A percentile compares a stretch with the other conserved stretches of the same genome.
These are phyloP conservation scores for Priceomyces fermenticarens DNA, from an alignment of 805 yeast genomes.

Conservation along the genomic window DNA sequence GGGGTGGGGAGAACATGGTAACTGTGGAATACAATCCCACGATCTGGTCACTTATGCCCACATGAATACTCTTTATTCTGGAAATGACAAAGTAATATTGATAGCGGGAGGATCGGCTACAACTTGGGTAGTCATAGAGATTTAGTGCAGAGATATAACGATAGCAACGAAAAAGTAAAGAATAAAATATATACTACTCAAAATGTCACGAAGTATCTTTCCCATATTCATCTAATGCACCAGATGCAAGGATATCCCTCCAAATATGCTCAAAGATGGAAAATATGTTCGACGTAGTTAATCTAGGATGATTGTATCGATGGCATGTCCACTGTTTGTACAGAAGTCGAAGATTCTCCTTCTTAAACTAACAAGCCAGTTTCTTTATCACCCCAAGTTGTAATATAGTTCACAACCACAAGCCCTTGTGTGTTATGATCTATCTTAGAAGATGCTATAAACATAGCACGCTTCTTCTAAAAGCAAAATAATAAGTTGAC, in stretches of 20 bases:
- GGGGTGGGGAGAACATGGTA: constrained; percentile 99
- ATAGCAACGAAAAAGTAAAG: neutral
- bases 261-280: constrained; percentile 57
- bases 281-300: constrained; percentile 71
- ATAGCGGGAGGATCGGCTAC: constrained; percentile 68
- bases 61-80: constrained; percentile 31
- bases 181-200: neutral
- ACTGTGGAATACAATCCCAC: constrained; percentile 57
- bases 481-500: neutral
- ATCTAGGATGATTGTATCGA: constrained; percentile 67
- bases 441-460: constrained; percentile 3
- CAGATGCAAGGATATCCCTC: constrained; percentile 10
- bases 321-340: constrained; percentile 12
- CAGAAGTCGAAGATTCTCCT: neutral
- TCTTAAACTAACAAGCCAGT: constrained; percentile 7
- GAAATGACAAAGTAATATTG: constrained; percentile 18
- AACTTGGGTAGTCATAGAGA: constrained; percentile 49
- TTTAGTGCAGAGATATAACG: neutral
- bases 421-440: constrained; percentile 8
- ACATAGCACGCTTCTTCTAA: neutral
- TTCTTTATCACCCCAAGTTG: constrained; percentile 11
- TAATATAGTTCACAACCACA: constrained; percentile 7
- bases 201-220: constrained; percentile 71
- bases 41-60: constrained; percentile 34
- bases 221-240: constrained; percentile 69